phyloP scores from a whole-genome alignment of 192 early-diverging fungal genomes.

The Chytriomyces sp. region DNA sequence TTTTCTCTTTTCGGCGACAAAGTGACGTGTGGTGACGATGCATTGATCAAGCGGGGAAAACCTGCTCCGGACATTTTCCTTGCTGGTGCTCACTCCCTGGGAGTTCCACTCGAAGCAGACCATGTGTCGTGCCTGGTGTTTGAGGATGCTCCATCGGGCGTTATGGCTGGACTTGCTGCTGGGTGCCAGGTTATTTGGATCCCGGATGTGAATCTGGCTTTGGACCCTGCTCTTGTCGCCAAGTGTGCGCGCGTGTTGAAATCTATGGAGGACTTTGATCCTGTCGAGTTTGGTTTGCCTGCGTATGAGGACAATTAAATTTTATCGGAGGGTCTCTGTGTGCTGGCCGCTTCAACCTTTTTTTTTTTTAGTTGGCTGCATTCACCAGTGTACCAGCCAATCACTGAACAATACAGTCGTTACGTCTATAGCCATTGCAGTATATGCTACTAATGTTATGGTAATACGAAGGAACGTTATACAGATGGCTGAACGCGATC shows the following conservation, averaged over 20 bases:
- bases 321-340: too few species aligned
- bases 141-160: slow-evolving; percentile 87
- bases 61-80: slow-evolving; percentile 92
- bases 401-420: too few species aligned
- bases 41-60: slow-evolving; percentile 76
- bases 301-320: not conserved
- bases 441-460: too few species aligned
- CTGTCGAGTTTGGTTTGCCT: slow-evolving; percentile 51
- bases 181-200: slow-evolving; percentile 86
- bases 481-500: not conserved
- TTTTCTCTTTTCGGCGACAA: slow-evolving; percentile 79
- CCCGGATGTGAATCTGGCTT: slow-evolving; percentile 67
- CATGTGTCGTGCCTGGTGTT: slow-evolving; percentile 74
- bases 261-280: slow-evolving; percentile 52
- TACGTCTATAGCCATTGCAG: too few species aligned
- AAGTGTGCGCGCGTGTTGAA: slow-evolving; percentile 22
- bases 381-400: too few species aligned
- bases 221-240: slow-evolving; percentile 8
- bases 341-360: too few species aligned
- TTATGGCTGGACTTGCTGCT: slow-evolving; percentile 81
- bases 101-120: slow-evolving; percentile 39
- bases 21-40: slow-evolving; percentile 89
- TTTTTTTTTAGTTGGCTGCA: too few species aligned
- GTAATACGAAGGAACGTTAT: too few species aligned
- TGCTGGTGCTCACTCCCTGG: slow-evolving; percentile 66